phyloP scores from a whole-genome alignment of 371 early-diverging fungal species.

The Batkoa obscura region DNA sequence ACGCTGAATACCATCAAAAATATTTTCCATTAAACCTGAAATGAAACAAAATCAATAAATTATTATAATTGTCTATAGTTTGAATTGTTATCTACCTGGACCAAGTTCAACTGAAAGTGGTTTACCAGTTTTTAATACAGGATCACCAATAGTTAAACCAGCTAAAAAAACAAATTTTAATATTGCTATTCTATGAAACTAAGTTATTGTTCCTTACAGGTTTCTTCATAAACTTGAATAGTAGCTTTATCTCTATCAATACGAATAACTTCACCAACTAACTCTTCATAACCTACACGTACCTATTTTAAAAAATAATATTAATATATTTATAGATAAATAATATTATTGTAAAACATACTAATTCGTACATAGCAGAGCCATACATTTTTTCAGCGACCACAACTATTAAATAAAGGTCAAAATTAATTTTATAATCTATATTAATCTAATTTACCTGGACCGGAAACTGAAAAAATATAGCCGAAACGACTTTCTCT shows the following conservation, averaged over 20 bases:
- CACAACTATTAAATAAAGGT: constrained; percentile 49
- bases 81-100: constrained; percentile 69
- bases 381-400: constrained; percentile 98
- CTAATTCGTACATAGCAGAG: constrained; percentile 99
- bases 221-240: constrained; percentile 99
- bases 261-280: constrained; percentile 99
- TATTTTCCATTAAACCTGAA: constrained; percentile 86
- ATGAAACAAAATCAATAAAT: neutral
- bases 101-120: constrained; percentile 99
- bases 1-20: constrained; percentile 99
- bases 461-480: constrained; percentile 97
- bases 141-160: constrained; percentile 98
- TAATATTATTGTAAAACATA: too few species aligned
- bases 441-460: constrained; percentile 61
- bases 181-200: neutral
- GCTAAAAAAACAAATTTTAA: constrained; percentile 24
- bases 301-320: constrained; percentile 29
- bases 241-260: constrained; percentile 98
- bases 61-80: too few species aligned
- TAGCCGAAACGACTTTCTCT: constrained; percentile 77
- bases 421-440: too few species aligned
- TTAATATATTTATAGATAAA: neutral
- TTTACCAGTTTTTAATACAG: constrained; percentile 92
- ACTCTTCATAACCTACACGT: constrained; percentile 94
- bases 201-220: too few species aligned